Conservation (phyloP, 2,329 filamentous ascomycete genomes). For the Phyllosticta capitalensis region DNA sequence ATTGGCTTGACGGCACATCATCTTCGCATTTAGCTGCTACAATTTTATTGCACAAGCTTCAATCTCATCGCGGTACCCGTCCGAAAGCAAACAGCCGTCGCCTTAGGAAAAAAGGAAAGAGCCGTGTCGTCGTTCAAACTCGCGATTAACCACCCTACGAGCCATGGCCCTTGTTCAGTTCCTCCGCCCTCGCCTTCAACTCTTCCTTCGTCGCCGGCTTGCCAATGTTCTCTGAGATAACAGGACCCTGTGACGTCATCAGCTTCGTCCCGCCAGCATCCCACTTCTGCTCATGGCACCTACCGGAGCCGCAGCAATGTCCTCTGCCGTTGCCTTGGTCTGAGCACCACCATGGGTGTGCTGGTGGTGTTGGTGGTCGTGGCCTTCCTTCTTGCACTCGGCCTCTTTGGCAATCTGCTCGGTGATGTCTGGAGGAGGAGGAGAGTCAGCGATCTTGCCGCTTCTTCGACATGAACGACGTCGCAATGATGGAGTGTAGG, state of each 20-base stretch:
- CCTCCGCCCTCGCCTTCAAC: constrained; percentile 40
- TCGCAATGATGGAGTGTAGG: neutral
- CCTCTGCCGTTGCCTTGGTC: constrained; percentile 21
- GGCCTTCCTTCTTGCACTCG: constrained; percentile 29
- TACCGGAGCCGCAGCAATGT: constrained; percentile 35
- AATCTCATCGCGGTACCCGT: neutral
- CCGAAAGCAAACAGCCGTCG: neutral
- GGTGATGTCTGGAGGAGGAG: constrained; percentile 28
- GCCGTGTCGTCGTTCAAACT: neutral
- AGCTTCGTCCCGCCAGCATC: neutral
- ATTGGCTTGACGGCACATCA: neutral
- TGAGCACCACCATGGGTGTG: constrained; percentile 20
- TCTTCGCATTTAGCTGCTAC: neutral
- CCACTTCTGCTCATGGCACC: constrained; percentile 3
- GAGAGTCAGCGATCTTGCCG: neutral
- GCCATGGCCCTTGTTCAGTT: constrained; percentile 34
- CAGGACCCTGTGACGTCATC: constrained; percentile 29
- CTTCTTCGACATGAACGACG: neutral
- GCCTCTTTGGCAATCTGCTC: constrained; percentile 38
- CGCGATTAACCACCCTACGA: neutral
- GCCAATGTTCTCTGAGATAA: constrained; percentile 35
- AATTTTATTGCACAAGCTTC: neutral
- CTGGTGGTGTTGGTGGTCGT: constrained; percentile 21
- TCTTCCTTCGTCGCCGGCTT: constrained; percentile 40
- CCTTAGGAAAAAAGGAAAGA: neutral